Conservation (phyloP, 768 basidiomycete genomes). For the Russula vinacea region DNA sequence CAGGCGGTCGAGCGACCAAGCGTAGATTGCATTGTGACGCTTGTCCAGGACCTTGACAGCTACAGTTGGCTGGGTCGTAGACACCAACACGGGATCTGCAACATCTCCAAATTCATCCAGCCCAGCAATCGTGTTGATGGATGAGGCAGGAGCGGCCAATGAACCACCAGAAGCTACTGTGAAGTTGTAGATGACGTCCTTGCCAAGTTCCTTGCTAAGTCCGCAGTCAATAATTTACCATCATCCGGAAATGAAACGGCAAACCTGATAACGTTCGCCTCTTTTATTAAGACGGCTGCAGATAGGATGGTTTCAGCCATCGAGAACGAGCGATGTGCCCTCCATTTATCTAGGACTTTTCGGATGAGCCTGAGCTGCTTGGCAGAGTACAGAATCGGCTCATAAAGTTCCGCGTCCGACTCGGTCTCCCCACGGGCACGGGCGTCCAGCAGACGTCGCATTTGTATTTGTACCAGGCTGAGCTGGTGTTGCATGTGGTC, state of each 20-base stretch:
- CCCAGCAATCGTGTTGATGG: conserved; percentile 81
- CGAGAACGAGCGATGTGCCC: conserved; percentile 76
- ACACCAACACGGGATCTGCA: conserved; percentile 73
- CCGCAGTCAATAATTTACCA: conserved; percentile 3
- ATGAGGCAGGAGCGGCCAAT: conserved; percentile 74
- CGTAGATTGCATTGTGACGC: conserved; percentile 79
- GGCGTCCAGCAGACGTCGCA: conserved; percentile 76
- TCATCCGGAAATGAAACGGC: conserved; percentile 30
- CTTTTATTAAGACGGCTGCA: conserved; percentile 83
- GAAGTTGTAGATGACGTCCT: conserved; percentile 90
- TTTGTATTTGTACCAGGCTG: conserved; percentile 72
- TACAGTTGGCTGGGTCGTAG: conserved; percentile 75
- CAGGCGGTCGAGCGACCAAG: conserved; percentile 88
- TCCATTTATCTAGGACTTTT: conserved; percentile 83
- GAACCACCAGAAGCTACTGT: conserved; percentile 81
- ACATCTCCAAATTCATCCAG: conserved; percentile 92
- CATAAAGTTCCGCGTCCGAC: conserved; percentile 57
- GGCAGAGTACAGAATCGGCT: conserved; percentile 79
- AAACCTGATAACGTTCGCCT: conserved; percentile 91
- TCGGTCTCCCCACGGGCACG: conserved; percentile 75
- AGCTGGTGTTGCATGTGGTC: conserved; percentile 92
- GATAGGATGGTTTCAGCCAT: conserved; percentile 90
- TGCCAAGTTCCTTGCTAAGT: conserved; percentile 76
- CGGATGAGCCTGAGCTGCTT: conserved; percentile 78
- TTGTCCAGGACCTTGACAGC: conserved; percentile 91